A percentile compares a stretch with the other conserved stretches of the same genome.
Conservation (phyloP, 2,329 filamentous ascomycete genomes). For the Coccinonectria pachysandricola region DNA sequence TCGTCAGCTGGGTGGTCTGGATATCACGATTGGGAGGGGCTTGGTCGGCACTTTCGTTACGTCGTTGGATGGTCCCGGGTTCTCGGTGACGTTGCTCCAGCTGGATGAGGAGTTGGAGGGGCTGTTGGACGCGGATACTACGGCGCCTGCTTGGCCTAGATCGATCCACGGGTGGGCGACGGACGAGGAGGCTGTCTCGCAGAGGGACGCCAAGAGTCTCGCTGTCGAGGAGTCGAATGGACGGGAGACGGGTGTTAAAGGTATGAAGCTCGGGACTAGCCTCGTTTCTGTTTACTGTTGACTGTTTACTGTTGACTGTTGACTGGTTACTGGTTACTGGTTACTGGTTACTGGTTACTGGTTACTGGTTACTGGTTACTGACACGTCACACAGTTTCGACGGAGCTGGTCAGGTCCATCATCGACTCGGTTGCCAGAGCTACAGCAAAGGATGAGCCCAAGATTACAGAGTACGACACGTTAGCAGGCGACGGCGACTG, state of each 20-base stretch:
- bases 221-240: slow-evolving; percentile 2
- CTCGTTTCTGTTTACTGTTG: too few species aligned
- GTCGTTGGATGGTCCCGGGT: slow-evolving; percentile 15
- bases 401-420: slow-evolving; percentile 10
- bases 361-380: too few species aligned
- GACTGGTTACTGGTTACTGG: too few species aligned
- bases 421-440: slow-evolving; percentile 11
- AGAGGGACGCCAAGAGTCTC: slow-evolving; percentile 4
- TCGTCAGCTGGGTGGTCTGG: slow-evolving; percentile 4
- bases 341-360: too few species aligned
- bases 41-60: slow-evolving; percentile 15
- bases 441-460: slow-evolving; percentile 29
- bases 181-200: slow-evolving; percentile 8
- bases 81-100: slow-evolving; percentile 12
- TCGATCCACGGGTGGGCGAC: slow-evolving; percentile 13
- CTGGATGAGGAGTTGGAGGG: slow-evolving; percentile 12
- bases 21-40: slow-evolving; percentile 9
- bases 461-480: slow-evolving; percentile 21
- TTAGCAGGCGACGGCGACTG: slow-evolving; percentile 26
- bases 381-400: slow-evolving; percentile 12
- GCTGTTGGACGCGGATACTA: slow-evolving; percentile 12
- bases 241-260: slow-evolving; percentile 11
- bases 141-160: slow-evolving; percentile 15
- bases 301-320: too few species aligned
- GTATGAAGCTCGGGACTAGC: slow-evolving; percentile 3